Evolutionary conservation across 2,329 filamentous ascomycete genomes (phyloP), one percentile per base, ranked within the genome.

Genomic region (Xylariaceae sp.): DNA sequence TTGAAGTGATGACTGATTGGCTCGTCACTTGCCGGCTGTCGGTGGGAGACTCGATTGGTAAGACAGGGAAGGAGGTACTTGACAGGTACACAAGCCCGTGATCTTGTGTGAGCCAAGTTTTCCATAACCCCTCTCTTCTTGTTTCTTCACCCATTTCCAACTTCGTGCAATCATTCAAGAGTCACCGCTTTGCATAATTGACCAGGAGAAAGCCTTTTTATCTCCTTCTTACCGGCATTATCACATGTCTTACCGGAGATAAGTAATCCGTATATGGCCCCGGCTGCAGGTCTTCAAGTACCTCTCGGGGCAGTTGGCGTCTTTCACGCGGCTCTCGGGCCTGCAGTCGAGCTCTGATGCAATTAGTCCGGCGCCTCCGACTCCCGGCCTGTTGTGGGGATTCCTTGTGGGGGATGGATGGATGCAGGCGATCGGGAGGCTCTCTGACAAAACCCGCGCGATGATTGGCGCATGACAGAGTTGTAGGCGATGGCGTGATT

Each of bases 401-500:
- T 42, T 42, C 37, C 37, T 42, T 42, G 9, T 42, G 37, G 37
- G 57, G 52, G 45, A 51, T 30, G 55, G 18, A 48, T 35, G 49
- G 52, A 48, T 35, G 49, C 54, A 64, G 57, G 55, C 60, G 45
- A 59, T 58, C 58, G 58, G 56, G 57, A 63, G 58, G 58, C 61
- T 63, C 67, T 67, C 63, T 69, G 65, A 70, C 67, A 69, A 70
- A 69, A 58, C 60, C 56, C 55, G 35, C 6, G 53, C 55, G 55
- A 54, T 64, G 64, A 70, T 70, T 70, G 68, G 68, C 56, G 65
- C 62, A 59, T 51, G 15, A 47, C 35, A 50, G 64, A 63, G 60
- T 63, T 67, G 62, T 62, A 62, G 54, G 34, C 66, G 67, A 70
- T 70, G 65, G 68, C 68, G 68, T 70, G 68, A 68, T 70, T 61